Base-by-base conservation (phyloP, 805 yeast genomes). In the Candida pseudofarinosa region DNA sequence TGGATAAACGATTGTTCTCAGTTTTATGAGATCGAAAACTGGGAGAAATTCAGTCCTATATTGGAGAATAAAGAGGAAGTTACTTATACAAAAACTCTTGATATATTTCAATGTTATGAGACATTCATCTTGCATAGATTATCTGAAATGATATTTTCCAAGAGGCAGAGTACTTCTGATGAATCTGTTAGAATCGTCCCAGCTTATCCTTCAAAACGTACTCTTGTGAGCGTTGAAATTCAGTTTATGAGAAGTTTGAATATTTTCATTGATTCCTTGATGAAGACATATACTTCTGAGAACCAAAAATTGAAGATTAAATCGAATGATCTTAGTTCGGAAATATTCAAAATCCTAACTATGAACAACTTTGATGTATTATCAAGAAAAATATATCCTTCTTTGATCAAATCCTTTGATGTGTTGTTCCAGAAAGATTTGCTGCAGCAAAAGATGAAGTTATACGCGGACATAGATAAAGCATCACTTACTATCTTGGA, bases 1-100 rank as follows among this genome's bases (percentile, higher is more conserved):
- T 70, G 74, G 74, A 69, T 69, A 3, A 70, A 70, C 44, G 76
- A 70, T 46, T 69, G 74, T 47, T 58, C 70, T 2, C 76, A 70
- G 45, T 64, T 70, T 33, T 67, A 65, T 47, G 74, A 69, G 39
- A 52, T 70, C n/a, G 74, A 70, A 42, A 59, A 57, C 34, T 70
- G 74, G 74, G 70, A 61, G 33, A 57, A 58, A 20, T 59, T 57
- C 34, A 44, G 43, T 15, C 44, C 33, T 12, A 33, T 44, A 17
- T 41, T 47, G 15, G 56, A 49, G 19, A 54, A 64, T 2, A 37
- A 26, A 8, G 14, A n/a, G 5, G 34, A 32, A n/a, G 34, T 32
- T 6, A 53, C 58, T 1, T 56, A 52, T 46, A 70, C 76, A 12
- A 67, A 65, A 37, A 48, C 59, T 41, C 58, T 70, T 49, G 60